Base-by-base conservation (phyloP, 2,329 filamentous ascomycete species). In the Arthrinium phaeospermum region DNA sequence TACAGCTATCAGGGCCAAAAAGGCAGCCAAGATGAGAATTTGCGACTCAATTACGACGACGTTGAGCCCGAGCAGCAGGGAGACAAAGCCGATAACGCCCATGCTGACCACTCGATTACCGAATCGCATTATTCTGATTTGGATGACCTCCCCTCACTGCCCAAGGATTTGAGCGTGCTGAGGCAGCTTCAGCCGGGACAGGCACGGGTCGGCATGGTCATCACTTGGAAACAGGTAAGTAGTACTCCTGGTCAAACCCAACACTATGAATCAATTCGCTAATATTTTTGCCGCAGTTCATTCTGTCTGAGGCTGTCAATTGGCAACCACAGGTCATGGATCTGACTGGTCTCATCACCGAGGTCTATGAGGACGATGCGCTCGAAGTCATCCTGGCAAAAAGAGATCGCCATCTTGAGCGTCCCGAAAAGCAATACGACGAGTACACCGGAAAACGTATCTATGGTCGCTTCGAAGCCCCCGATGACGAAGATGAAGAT, bases 391-490 rank as follows among this genome's bases (percentile, higher is more conserved):
- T 87, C 14, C 86, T 97, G 3, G 94, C 94, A 2, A 87, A 87
- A 74, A 89, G 93, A 41, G 93, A 97, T 78, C 85, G 92, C 68
- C 82, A 87, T 16, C 81, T 86, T 6, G 86, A 89, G 71, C 80
- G 85, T 73, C 88, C 87, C 70, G 84, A 91, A 74, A 91, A 89
- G 77, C 80, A 83, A 24, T 91, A 91, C 75, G 91, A 96, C 76
- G 86, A 90, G 14, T 82, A 88, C 51, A 91, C 92, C 0, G 94
- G 94, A 0, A 86, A 92, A 74, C 88, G 94, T 13, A 82, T 94
- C 13, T 97, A 96, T 76, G 91, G 88, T 74, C 93, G 91, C 72
- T 96, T 97, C 75, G 94, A 97, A 77, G 91, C 91, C 76, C 92
- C 92, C 0, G 89, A 90, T 14, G 90, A 91, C 0, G 88, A 88